Evolutionary conservation across 2,329 filamentous ascomycete species (phyloP), one percentile per base, ranked within the genome.

Genomic region (Chalaropsis thielavioides): DNA sequence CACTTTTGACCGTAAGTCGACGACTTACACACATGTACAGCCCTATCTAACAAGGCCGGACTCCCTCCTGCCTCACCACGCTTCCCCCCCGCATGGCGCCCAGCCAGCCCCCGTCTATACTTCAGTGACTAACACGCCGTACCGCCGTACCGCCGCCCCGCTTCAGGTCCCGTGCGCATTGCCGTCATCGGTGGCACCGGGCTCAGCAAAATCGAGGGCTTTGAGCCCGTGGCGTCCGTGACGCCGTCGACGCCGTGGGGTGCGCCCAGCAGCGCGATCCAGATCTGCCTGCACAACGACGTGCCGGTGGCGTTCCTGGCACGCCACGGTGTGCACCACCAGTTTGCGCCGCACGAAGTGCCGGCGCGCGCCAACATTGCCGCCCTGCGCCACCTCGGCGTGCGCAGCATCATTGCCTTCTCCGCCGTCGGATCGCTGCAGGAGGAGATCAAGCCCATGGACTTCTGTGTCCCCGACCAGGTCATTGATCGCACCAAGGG

Each of bases 401-500:
- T 97, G 58, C 86, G 92, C 72, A 89, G 85, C 73, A 84, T 97
- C 74, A 89, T 99, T 73, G 91, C 92, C 69, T 99, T 99, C 79
- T 92, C 88, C 69, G 94, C 94, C 61, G 94, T 99, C 66, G 94
- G 94, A 68, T 92, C 88, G 72, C 79, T 99, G 73, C 90, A 88
- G 74, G 94, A 96, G 78, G 84, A 90, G 72, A 92, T 99, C 75
- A 90, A 89, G 77, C 94, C 94, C 54, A 88, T 94, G 77, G 94
- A 99, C 79, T 99, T 99, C 75, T 89, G 97, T 62, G 83, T 99
- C 13, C 94, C 92, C 0, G 91, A 96, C 76, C 94, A 99, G 79
- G 83, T 95, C 74, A 96, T 97, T 74, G 94, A 99, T 78, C 89
- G 92, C 68, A 97, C 92, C 70, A 97, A 96, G 83, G 94, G 92